phyloP scores from a whole-genome alignment of 768 basidiomycete species.

The Kwoniella shandongensis region DNA sequence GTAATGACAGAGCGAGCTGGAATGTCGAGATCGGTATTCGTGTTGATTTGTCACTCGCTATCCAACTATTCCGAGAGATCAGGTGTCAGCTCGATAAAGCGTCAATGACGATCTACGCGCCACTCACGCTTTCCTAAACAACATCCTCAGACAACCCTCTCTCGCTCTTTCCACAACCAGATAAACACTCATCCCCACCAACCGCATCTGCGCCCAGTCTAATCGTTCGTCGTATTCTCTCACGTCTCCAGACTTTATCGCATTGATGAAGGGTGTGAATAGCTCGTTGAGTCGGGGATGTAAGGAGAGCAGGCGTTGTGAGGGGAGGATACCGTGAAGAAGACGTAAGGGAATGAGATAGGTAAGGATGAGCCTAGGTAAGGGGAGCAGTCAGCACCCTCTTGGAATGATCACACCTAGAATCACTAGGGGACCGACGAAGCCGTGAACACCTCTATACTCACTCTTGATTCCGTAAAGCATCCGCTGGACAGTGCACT shows the following conservation, averaged over 20 bases:
- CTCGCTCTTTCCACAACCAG: slow-evolving; percentile 82
- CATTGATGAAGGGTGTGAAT: slow-evolving; percentile 75
- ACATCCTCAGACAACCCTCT: slow-evolving; percentile 77
- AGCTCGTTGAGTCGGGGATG: slow-evolving; percentile 73
- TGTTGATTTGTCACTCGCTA: slow-evolving; percentile 68
- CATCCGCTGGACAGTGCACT: slow-evolving; percentile 71
- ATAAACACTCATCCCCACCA: slow-evolving; percentile 85
- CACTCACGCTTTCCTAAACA: slow-evolving; percentile 63
- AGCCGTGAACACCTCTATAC: slow-evolving; percentile 37
- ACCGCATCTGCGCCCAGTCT: slow-evolving; percentile 63
- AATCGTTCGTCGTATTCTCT: slow-evolving; percentile 77
- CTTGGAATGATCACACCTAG: too few relatives aligned
- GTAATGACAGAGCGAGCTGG: slow-evolving; percentile 69
- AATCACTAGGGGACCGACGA: neutral
- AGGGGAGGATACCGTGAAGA: slow-evolving; percentile 81
- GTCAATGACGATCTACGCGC: too few relatives aligned
- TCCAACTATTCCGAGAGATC: slow-evolving; percentile 63
- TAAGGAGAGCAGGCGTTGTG: slow-evolving; percentile 65
- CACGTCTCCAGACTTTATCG: slow-evolving; percentile 76
- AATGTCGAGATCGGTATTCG: slow-evolving; percentile 81
- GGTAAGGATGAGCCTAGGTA: slow-evolving; percentile 77
- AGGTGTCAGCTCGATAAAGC: too few relatives aligned
- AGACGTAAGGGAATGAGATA: slow-evolving; percentile 88
- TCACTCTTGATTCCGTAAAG: slow-evolving; percentile 79
- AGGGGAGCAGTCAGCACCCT: neutral